These are phyloP conservation scores for Aspergillus campestris DNA, from an alignment of 495 filamentous ascomycete genomes.

Conservation along the genomic window DNA sequence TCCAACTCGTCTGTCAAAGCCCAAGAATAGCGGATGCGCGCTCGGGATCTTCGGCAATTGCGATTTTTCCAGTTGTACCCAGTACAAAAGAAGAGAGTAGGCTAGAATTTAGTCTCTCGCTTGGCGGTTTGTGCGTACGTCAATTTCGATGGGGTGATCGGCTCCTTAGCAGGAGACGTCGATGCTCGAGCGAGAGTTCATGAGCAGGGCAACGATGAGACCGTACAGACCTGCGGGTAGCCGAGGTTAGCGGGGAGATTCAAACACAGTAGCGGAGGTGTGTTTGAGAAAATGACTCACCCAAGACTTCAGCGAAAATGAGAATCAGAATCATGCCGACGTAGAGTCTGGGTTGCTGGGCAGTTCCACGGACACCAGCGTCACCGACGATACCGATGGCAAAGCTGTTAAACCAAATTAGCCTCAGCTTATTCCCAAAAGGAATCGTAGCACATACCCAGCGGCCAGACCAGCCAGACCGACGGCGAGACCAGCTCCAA, in stretches of 20 bases:
- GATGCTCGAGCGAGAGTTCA: constrained; percentile 68
- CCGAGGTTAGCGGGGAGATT: not conserved
- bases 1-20: no score
- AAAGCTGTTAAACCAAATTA: constrained; percentile 47
- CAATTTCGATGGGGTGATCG: constrained; percentile 8
- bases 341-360: constrained; percentile 94
- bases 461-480: constrained; percentile 95
- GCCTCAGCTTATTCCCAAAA: not conserved
- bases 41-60: no score
- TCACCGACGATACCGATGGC: constrained; percentile 99
- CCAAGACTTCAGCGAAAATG: constrained; percentile 99
- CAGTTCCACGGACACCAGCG: constrained; percentile 95
- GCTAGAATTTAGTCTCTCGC: constrained; percentile 1
- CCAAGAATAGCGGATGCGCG: no score
- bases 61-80: no score
- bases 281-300: constrained; percentile 38
- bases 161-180: constrained; percentile 25
- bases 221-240: constrained; percentile 78
- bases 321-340: constrained; percentile 99
- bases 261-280: not conserved
- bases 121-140: constrained; percentile 1
- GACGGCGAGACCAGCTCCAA: constrained; percentile 93
- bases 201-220: constrained; percentile 94
- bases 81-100: not conserved
- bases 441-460: constrained; percentile 45